A percentile compares a stretch with the other conserved stretches of the same genome.
Evolutionary conservation across 2,329 filamentous ascomycete genomes (phyloP).

Genomic region (Pleurostoma richardsiae): DNA sequence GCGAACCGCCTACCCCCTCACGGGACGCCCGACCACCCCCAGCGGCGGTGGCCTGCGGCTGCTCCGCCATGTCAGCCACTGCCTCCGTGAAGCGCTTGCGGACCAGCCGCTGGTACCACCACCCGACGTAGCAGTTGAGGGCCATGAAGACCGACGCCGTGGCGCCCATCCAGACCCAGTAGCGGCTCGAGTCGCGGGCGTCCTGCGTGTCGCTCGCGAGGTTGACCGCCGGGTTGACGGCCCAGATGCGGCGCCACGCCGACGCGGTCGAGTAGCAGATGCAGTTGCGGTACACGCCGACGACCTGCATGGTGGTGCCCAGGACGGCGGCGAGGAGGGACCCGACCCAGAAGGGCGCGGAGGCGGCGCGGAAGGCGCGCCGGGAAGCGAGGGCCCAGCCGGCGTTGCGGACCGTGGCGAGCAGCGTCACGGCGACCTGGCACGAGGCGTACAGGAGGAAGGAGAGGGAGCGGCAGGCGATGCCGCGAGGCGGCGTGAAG

Average conservation of each 20-base stretch:
- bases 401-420: not conserved
- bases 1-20: no score
- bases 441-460: constrained; percentile 12
- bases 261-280: constrained; percentile 9
- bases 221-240: not conserved
- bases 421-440: not conserved
- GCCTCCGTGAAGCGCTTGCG: not conserved
- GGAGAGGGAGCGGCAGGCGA: constrained; percentile 17
- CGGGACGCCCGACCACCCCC: no score
- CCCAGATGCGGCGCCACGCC: not conserved
- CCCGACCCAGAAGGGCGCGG: not conserved
- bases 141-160: constrained; percentile 16
- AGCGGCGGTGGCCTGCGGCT: no score
- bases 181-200: not conserved
- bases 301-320: constrained; percentile 17
- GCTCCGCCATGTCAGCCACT: not conserved
- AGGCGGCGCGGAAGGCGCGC: not conserved
- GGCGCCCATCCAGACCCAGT: not conserved
- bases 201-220: not conserved
- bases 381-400: not conserved
- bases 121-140: constrained; percentile 15
- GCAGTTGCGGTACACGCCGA: constrained; percentile 16
- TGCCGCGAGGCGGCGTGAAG: constrained; percentile 14
- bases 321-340: constrained; percentile 21
- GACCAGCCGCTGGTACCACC: constrained; percentile 20